phyloP scores from a whole-genome alignment of 441 rosid genomes.

The Erodium trifolium region DNA sequence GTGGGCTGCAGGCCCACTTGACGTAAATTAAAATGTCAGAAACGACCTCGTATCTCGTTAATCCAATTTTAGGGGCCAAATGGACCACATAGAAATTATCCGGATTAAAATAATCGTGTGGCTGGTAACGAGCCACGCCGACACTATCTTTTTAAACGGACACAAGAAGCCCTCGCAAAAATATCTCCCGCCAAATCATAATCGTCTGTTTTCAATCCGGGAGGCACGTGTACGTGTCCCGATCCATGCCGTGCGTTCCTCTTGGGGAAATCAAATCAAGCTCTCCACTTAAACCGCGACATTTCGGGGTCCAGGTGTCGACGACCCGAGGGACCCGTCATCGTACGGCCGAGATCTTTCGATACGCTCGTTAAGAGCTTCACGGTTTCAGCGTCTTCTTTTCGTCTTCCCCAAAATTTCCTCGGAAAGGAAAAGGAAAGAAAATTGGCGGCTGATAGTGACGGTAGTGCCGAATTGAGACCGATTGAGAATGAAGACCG shows the following conservation, averaged over 20 bases:
- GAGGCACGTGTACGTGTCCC: neutral
- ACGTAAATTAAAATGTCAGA: neutral
- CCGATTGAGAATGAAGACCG: neutral
- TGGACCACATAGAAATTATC: neutral
- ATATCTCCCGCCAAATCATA: slow-evolving; percentile 1
- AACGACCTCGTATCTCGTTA: neutral
- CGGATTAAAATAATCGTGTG: neutral
- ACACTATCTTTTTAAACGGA: neutral
- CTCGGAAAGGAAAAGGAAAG: neutral
- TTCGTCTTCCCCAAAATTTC: neutral
- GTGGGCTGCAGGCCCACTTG: neutral
- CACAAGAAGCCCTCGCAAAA: neutral
- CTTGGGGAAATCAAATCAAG: neutral
- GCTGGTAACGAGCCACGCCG: neutral
- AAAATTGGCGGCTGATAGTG: neutral
- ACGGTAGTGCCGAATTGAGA: neutral
- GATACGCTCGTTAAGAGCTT: neutral
- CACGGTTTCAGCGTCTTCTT: neutral
- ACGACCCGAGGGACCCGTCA: neutral
- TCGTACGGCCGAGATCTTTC: slow-evolving; percentile 8
- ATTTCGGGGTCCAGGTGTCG: slow-evolving; percentile 4
- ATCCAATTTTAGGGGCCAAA: neutral
- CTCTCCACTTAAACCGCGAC: neutral
- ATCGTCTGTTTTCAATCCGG: neutral
- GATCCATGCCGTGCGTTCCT: neutral